phyloP scores from a whole-genome alignment of 2,329 filamentous ascomycete genomes.

The Hymenotorrendiella dingleyae region DNA sequence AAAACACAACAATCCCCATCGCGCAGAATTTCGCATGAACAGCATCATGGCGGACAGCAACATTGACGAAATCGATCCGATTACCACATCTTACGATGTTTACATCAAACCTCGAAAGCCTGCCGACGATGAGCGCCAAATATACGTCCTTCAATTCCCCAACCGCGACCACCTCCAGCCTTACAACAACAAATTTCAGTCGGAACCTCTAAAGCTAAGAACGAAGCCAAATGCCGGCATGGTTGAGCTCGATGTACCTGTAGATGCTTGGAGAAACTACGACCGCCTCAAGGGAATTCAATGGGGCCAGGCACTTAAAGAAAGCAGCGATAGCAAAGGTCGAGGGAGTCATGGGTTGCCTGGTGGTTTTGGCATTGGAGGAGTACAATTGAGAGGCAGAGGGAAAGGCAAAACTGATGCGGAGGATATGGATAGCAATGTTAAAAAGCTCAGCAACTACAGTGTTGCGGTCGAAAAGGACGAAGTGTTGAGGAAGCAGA shows the following conservation, averaged over 20 bases:
- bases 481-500: slow-evolving; percentile 72
- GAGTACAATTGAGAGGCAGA: slow-evolving; percentile 32
- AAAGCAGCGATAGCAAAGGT: slow-evolving; percentile 44
- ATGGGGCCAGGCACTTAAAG: slow-evolving; percentile 72
- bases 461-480: slow-evolving; percentile 62
- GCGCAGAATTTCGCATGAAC: too few species aligned
- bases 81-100: slow-evolving; percentile 73
- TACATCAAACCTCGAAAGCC: slow-evolving; percentile 73
- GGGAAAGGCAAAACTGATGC: slow-evolving; percentile 37
- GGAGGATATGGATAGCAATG: slow-evolving; percentile 39
- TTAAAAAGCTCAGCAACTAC: slow-evolving; percentile 48
- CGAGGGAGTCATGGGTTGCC: slow-evolving; percentile 65
- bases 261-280: slow-evolving; percentile 65
- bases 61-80: slow-evolving; percentile 49
- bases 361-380: slow-evolving; percentile 64
- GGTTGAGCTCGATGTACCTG: slow-evolving; percentile 85
- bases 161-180: slow-evolving; percentile 59
- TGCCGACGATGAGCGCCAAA: slow-evolving; percentile 52
- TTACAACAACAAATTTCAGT: slow-evolving; percentile 49
- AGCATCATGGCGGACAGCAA: slow-evolving; percentile 3
- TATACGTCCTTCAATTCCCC: slow-evolving; percentile 85
- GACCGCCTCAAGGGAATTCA: slow-evolving; percentile 75
- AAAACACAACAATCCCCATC: too few species aligned
- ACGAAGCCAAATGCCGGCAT: slow-evolving; percentile 78
- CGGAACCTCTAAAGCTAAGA: slow-evolving; percentile 66